Conservation (phyloP, 2,329 filamentous ascomycete genomes). For the Paramyrothecium roridum region DNA sequence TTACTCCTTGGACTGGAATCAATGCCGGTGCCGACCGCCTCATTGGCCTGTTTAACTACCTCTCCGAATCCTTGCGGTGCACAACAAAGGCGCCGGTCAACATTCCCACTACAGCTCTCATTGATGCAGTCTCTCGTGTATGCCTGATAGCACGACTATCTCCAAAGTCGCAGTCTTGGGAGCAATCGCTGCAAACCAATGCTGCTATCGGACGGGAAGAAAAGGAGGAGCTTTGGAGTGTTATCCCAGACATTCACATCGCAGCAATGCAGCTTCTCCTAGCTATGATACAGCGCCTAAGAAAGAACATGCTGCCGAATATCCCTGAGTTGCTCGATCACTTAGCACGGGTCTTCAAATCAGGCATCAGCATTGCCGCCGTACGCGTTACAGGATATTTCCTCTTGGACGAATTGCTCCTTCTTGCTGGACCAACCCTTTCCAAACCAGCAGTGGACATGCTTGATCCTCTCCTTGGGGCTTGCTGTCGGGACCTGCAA, state of each 20-base stretch:
- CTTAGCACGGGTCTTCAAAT: conserved; percentile 66
- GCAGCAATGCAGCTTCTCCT: conserved; percentile 63
- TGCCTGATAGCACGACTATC: conserved; percentile 60
- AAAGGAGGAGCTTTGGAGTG: conserved; percentile 71
- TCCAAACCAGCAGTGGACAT: conserved; percentile 63
- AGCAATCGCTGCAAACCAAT: conserved; percentile 60
- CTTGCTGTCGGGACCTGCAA: conserved; percentile 74
- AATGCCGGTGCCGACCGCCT: conserved; percentile 69
- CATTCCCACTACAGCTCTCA: conserved; percentile 63
- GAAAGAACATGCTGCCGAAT: conserved; percentile 54
- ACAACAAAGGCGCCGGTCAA: conserved; percentile 64
- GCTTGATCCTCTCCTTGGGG: conserved; percentile 58
- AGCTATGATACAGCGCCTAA: conserved; percentile 55
- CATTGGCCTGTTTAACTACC: conserved; percentile 59
- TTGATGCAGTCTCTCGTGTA: conserved; percentile 69
- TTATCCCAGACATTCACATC: conserved; percentile 71
- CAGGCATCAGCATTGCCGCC: conserved; percentile 45
- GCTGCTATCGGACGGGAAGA: conserved; percentile 75
- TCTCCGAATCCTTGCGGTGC: conserved; percentile 61
- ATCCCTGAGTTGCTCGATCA: conserved; percentile 68
- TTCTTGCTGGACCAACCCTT: conserved; percentile 62
- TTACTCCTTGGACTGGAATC: conserved; percentile 75
- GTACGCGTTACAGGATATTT: conserved; percentile 61
- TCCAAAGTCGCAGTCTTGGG: conserved; percentile 40
- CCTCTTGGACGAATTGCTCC: conserved; percentile 55